Percentiles rank a stretch among this genome's conserved stretches.
phyloP scores from a whole-genome alignment of 1,139 yeast genomes.

The Taphrina pruni region DNA sequence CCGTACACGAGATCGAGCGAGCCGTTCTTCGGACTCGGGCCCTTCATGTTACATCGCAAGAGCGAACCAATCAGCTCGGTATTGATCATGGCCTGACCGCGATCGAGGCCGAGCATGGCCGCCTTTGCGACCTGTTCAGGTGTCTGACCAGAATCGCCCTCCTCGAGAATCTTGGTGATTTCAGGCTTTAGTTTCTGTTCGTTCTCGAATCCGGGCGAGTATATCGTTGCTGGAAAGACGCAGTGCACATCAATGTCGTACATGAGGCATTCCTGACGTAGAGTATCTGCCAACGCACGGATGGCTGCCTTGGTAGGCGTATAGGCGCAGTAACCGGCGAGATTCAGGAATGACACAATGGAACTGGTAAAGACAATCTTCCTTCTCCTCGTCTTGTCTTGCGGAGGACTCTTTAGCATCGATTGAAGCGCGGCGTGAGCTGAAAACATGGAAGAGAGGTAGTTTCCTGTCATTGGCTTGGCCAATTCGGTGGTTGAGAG shows the following conservation, averaged over 20 bases:
- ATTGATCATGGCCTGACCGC: constrained; percentile 75
- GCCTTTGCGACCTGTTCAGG: constrained; percentile 70
- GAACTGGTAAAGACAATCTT: constrained; percentile 75
- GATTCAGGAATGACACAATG: constrained; percentile 79
- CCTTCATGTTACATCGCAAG: constrained; percentile 40
- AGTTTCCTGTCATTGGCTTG: constrained; percentile 69
- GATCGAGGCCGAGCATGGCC: constrained; percentile 62
- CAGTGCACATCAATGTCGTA: constrained; percentile 62
- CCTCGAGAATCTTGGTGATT: constrained; percentile 82
- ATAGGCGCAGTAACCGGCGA: constrained; percentile 89
- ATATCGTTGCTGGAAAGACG: constrained; percentile 87
- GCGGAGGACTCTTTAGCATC: constrained; percentile 51
- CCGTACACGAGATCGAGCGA: constrained; percentile 36
- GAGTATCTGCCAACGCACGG: constrained; percentile 70
- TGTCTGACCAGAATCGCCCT: constrained; percentile 73
- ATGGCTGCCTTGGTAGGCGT: constrained; percentile 89
- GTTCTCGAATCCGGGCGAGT: constrained; percentile 80
- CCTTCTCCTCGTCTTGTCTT: constrained; percentile 56
- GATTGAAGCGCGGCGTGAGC: constrained; percentile 54
- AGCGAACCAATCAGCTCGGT: constrained; percentile 75
- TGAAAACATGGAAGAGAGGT: constrained; percentile 61
- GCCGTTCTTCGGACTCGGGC: constrained; percentile 42
- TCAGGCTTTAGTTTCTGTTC: constrained; percentile 87
- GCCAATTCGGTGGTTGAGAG: constrained; percentile 64
- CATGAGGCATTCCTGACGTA: constrained; percentile 80